Evolutionary conservation across 305 asterid genomes (phyloP).

Genomic region (Fraxinus greggii): DNA sequence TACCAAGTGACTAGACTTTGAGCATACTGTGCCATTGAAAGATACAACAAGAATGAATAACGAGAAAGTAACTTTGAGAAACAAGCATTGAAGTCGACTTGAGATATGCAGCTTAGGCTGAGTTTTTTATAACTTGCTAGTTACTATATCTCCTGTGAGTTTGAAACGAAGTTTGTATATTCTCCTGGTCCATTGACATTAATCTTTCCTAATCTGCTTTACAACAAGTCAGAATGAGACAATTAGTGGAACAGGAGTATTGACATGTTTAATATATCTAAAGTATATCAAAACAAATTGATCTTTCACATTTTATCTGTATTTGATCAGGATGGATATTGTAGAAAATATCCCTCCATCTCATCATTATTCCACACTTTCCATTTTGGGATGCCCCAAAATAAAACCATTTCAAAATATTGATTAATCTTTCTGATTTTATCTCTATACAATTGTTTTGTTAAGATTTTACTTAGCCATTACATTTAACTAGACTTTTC

Average conservation of each 20-base stretch:
- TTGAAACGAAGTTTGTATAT: not conserved
- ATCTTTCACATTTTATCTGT: not conserved
- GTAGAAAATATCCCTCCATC: not conserved
- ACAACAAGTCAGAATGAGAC: not conserved
- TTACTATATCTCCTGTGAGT: not conserved
- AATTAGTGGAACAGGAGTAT: not conserved
- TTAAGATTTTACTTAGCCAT: not conserved
- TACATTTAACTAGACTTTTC: not conserved
- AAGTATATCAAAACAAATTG: not conserved
- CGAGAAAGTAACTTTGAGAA: not conserved
- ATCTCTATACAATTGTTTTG: not conserved
- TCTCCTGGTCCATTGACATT: not conserved
- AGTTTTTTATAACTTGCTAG: not conserved
- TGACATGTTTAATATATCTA: not conserved
- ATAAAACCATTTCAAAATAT: not conserved
- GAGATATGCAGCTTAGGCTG: not conserved
- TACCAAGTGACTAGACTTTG: not conserved
- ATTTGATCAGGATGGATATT: not conserved
- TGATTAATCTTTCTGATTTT: not conserved
- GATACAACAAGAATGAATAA: not conserved
- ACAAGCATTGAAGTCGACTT: not conserved
- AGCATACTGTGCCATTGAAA: not conserved
- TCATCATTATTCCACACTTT: not conserved
- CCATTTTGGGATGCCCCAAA: not conserved
- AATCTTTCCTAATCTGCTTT: not conserved